These are phyloP conservation scores for Coemansia guatemalensis DNA, from an alignment of 192 early-diverging fungal species.

Conservation along the genomic window DNA sequence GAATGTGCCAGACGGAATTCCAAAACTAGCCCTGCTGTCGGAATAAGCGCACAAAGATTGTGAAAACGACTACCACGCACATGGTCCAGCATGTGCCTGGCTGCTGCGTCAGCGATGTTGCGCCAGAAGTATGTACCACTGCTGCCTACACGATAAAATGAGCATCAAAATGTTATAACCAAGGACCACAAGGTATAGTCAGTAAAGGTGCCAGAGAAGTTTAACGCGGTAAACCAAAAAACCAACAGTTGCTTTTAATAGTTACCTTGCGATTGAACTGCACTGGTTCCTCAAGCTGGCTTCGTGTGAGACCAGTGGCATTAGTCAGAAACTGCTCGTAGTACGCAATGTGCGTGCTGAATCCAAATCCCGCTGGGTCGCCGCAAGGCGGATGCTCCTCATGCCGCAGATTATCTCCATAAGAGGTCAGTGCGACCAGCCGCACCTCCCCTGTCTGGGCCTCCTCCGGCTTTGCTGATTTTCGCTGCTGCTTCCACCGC, in stretches of 20 bases:
- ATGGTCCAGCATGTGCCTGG: background rate
- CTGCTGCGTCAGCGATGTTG: background rate
- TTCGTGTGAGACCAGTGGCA: constrained; percentile 27
- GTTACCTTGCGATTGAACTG: constrained; percentile 26
- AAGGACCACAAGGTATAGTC: background rate
- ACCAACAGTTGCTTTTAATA: background rate
- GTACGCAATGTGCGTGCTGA: constrained; percentile 53
- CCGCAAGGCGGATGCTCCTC: constrained; percentile 42
- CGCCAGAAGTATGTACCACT: constrained; percentile 7
- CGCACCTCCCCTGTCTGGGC: constrained; percentile 11
- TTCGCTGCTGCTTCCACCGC: background rate
- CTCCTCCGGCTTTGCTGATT: background rate
- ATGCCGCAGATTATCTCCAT: constrained; percentile 42
- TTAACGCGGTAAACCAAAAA: background rate
- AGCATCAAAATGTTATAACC: background rate
- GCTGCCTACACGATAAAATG: constrained; percentile 6
- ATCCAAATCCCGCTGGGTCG: constrained; percentile 41
- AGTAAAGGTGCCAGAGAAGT: background rate
- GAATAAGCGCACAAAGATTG: background rate
- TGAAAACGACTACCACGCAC: constrained; percentile 2
- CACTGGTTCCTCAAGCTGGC: constrained; percentile 29
- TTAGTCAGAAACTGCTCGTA: constrained; percentile 37
- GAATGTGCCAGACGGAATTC: background rate
- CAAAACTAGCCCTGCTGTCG: background rate
- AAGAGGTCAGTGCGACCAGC: constrained; percentile 50